Evolutionary conservation across 805 yeast genomes (phyloP).

Genomic region (Zygosaccharomyces pseudorouxii): DNA sequence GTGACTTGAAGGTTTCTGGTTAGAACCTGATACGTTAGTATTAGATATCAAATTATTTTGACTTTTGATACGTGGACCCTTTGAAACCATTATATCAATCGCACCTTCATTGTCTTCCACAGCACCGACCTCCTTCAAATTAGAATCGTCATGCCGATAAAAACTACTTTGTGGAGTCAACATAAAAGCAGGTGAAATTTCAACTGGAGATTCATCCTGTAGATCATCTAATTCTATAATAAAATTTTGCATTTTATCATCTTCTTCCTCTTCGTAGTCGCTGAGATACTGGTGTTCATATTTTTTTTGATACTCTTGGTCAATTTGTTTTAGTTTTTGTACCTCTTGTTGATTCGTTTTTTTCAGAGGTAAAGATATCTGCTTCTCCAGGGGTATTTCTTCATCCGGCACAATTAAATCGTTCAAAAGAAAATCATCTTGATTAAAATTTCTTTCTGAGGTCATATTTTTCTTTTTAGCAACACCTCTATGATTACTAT

Average conservation of each 20-base stretch:
- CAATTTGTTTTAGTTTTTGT: slow-evolving; percentile 15
- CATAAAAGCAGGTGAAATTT: background rate
- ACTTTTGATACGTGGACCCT: background rate
- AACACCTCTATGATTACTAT: slow-evolving; percentile 21
- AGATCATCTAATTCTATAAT: background rate
- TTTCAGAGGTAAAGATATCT: background rate
- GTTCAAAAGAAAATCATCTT: slow-evolving; percentile 18
- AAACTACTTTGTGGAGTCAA: background rate
- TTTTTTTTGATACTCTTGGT: slow-evolving; percentile 16
- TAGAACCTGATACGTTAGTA: background rate
- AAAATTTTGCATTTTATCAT: background rate
- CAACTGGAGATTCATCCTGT: background rate
- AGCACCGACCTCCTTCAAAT: slow-evolving; percentile 2
- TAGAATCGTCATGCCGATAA: background rate
- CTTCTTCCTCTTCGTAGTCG: slow-evolving; percentile 4
- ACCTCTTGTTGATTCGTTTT: background rate
- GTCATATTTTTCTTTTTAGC: slow-evolving; percentile 20
- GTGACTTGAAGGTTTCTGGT: background rate
- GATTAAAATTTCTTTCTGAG: background rate
- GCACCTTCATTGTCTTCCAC: slow-evolving; percentile 11
- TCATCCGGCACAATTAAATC: slow-evolving; percentile 25
- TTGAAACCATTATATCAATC: slow-evolving; percentile 19
- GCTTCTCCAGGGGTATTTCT: slow-evolving; percentile 4
- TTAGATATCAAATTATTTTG: background rate
- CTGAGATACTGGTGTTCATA: slow-evolving; percentile 18